A percentile compares a stretch with the other conserved stretches of the same genome.
Evolutionary conservation across 257 asterid genomes (phyloP).

Genomic region (Lycium ferocissimum): DNA sequence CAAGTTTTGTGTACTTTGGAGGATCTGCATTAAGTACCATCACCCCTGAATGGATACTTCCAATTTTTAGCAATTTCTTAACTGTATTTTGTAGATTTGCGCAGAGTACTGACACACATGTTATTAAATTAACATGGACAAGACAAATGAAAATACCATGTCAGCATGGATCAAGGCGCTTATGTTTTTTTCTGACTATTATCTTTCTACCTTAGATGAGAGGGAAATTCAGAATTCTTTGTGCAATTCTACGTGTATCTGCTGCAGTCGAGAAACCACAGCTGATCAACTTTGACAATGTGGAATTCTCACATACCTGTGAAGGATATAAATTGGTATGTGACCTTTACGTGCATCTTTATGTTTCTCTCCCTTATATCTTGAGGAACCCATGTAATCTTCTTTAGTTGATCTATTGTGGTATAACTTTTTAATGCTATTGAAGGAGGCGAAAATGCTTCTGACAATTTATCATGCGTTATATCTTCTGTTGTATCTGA

Average conservation of each 20-base stretch:
- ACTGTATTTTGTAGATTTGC: background rate
- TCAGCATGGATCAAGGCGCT: background rate
- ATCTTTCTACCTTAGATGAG: conserved; percentile 44
- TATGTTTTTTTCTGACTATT: background rate
- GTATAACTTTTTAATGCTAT: background rate
- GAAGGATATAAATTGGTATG: conserved; percentile 70
- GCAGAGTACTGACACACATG: background rate
- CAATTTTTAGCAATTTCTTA: background rate
- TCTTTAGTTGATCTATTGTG: conserved; percentile 6
- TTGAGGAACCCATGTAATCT: conserved; percentile 2
- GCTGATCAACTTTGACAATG: conserved; percentile 40
- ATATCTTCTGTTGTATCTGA: background rate
- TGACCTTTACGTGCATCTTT: conserved; percentile 23
- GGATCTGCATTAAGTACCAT: background rate
- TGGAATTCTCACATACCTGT: conserved; percentile 49
- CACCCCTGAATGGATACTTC: background rate
- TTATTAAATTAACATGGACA: background rate
- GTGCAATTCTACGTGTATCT: conserved; percentile 69
- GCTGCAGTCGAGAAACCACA: conserved; percentile 53
- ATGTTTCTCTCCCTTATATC: background rate
- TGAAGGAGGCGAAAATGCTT: background rate
- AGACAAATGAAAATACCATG: background rate
- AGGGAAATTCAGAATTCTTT: conserved; percentile 66
- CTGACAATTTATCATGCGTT: background rate
- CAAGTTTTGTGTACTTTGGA: background rate